Conservation (phyloP, 306 rosid genomes). For the Gleditsia sinensis region DNA sequence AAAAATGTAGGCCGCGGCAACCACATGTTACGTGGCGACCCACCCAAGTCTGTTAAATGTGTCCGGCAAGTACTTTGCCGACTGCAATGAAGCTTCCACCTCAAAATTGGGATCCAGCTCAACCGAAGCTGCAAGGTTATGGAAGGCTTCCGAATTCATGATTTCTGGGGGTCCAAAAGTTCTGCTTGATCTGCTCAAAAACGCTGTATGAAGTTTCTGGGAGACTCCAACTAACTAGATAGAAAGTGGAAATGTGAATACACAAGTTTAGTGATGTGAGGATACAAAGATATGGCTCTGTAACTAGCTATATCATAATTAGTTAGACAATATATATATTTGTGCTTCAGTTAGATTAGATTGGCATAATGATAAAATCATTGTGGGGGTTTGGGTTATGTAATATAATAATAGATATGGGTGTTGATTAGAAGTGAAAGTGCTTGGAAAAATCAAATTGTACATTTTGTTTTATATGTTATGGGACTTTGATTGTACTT, state of each 20-base stretch:
- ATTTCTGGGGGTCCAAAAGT: conserved; percentile 49
- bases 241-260: too few species aligned
- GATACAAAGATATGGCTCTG: too few species aligned
- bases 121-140: conserved; percentile 59
- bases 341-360: conserved; percentile 36
- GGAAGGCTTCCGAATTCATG: conserved; percentile 76
- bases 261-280: too few species aligned
- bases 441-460: conserved; percentile 40
- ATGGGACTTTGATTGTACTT: conserved; percentile 26
- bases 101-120: conserved; percentile 65
- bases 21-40: conserved; percentile 91
- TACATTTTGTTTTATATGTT: not conserved
- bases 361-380: conserved; percentile 42
- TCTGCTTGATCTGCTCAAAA: conserved; percentile 37
- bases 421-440: conserved; percentile 38
- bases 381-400: conserved; percentile 33
- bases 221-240: not conserved
- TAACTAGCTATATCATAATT: too few species aligned
- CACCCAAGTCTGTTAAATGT: conserved; percentile 56
- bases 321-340: too few species aligned
- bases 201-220: conserved; percentile 29
- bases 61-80: conserved; percentile 79
- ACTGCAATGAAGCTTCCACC: conserved; percentile 78
- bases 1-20: conserved; percentile 77
- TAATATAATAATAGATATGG: not conserved